phyloP scores from a whole-genome alignment of 106 monocot species.

The Allium fistulosum region DNA sequence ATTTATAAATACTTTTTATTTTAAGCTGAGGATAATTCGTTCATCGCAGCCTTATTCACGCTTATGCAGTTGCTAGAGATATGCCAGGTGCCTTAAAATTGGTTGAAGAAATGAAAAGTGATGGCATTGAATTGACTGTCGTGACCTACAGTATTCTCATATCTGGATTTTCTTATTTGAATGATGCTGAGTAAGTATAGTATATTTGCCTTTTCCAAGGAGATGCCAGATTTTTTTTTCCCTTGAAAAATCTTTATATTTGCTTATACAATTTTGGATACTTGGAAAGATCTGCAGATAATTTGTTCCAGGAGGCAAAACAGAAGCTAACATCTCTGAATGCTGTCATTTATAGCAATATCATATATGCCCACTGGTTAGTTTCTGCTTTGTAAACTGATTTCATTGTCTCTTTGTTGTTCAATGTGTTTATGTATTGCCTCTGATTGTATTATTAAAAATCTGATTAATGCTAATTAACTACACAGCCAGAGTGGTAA shows the following conservation, averaged over 20 bases:
- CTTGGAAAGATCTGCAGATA: conserved; percentile 89
- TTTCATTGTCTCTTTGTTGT: neutral
- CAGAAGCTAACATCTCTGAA: conserved; percentile 52
- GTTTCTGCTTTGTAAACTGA: conserved; percentile 15
- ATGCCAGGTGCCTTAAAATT: conserved; percentile 92
- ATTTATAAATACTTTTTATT: neutral
- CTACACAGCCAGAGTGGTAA: conserved; percentile 67
- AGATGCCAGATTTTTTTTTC: too few relatives aligned
- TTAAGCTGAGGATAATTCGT: conserved; percentile 46
- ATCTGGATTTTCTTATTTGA: conserved; percentile 64
- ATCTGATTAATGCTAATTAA: too few relatives aligned
- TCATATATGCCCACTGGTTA: conserved; percentile 95
- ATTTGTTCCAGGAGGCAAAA: conserved; percentile 79
- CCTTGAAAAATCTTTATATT: neutral
- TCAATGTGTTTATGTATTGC: neutral
- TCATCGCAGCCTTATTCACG: conserved; percentile 99
- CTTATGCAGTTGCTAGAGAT: conserved; percentile 99
- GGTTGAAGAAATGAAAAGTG: conserved; percentile 87
- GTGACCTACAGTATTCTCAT: conserved; percentile 94
- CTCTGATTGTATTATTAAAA: neutral
- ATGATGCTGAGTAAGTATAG: conserved; percentile 72
- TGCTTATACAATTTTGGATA: conserved; percentile 23
- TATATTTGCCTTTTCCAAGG: neutral
- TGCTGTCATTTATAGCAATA: conserved; percentile 90
- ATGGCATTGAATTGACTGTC: conserved; percentile 72